Base-by-base conservation (phyloP, 2,329 filamentous ascomycete species). In the Aspergillus sclerotialis region DNA sequence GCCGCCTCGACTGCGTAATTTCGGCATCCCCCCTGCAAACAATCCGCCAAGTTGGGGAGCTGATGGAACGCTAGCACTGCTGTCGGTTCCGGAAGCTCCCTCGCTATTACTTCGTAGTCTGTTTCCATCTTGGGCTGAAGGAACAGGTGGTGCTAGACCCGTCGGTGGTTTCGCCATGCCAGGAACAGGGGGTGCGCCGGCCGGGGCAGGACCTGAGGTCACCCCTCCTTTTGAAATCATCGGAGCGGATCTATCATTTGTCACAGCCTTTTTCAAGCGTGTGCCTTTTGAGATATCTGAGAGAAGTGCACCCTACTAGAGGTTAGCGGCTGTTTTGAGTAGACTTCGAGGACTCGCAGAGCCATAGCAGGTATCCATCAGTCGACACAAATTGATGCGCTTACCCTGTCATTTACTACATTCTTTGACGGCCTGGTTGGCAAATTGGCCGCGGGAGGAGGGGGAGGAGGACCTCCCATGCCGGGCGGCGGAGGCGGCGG, bases 21-120 rank as follows among this genome's bases (percentile, higher is more conserved):
- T 96, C 3, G 92, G 92, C 77, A 96, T 96, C 24, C 90, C 92
- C 23, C 87, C 89, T 1, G 85, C 87, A 55, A 98, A 94, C 16
- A 98, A 62, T 1, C 92, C 92, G 18, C 71, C 90, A 8, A 96
- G 63, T 57, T 95, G 90, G 8, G 88, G 87, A 30, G 85, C 77
- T 13, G 77, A 62, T 14, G 81, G 75, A 46, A 61, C 55, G 35
- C 56, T 56, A 25, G 56, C 55, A 40, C 70, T 65, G 42, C 66
- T 63, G 29, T 72, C 69, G 34, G 52, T 50, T 17, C 53, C 56
- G 11, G 58, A 51, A 11, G 55, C 50, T 17, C 52, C 55, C 45
- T 93, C 87, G 59, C 89, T 94, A 58, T 92, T 89, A 61, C 87
- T 94, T 57, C 88, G 76, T 38, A 77, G 76, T 60, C 88, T 72